phyloP scores from a whole-genome alignment of 805 yeast species.

The Myxozyma udenii region DNA sequence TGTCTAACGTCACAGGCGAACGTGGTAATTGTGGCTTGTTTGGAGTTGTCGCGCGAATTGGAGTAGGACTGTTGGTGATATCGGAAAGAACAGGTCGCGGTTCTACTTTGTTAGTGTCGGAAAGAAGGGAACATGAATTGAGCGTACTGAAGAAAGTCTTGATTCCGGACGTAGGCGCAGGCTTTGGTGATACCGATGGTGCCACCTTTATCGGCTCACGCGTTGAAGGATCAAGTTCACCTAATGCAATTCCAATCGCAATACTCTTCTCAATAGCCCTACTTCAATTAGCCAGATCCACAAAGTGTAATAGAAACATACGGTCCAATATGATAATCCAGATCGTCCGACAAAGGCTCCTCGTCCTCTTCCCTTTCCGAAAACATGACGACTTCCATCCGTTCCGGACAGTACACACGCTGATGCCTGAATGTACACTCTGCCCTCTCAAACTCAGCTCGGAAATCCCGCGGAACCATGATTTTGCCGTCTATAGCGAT shows the following conservation, averaged over 20 bases:
- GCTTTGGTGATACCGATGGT: neutral
- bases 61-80: too few species aligned
- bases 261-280: constrained; percentile 44
- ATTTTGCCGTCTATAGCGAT: constrained; percentile 60
- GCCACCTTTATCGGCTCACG: constrained; percentile 41
- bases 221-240: constrained; percentile 64
- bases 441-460: constrained; percentile 62
- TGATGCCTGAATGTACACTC: constrained; percentile 77
- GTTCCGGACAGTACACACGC: constrained; percentile 73
- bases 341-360: constrained; percentile 32
- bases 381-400: constrained; percentile 52
- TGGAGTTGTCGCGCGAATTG: too few species aligned
- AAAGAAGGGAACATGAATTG: too few species aligned
- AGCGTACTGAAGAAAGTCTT: constrained; percentile 7
- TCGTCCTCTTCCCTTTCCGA: constrained; percentile 46
- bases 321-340: constrained; percentile 39
- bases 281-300: neutral
- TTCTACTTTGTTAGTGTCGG: too few species aligned
- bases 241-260: constrained; percentile 59
- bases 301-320: neutral
- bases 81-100: neutral
- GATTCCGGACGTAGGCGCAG: neutral
- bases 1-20: too few species aligned
- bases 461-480: constrained; percentile 55
- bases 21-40: too few species aligned